phyloP scores from a whole-genome alignment of 2,329 filamentous ascomycete genomes.

The Penicillium sp. region DNA sequence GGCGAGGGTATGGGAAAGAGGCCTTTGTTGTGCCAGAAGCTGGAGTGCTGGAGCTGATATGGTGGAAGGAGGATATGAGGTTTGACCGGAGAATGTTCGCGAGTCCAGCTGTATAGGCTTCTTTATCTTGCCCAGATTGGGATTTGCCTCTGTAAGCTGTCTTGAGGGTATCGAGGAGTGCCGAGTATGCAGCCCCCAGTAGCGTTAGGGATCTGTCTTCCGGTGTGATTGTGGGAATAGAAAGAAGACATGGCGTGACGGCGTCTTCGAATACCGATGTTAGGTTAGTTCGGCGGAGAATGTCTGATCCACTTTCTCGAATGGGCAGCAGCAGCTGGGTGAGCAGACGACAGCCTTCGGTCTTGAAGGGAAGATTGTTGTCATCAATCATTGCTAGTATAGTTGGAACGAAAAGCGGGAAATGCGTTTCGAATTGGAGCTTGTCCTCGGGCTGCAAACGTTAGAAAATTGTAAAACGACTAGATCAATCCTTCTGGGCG shows the following conservation, averaged over 20 bases:
- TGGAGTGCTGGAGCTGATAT: slow-evolving; percentile 49
- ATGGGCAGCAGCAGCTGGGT: slow-evolving; percentile 38
- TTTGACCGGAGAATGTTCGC: slow-evolving; percentile 35
- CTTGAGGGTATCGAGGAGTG: slow-evolving; percentile 61
- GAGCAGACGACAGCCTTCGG: slow-evolving; percentile 42
- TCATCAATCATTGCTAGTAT: slow-evolving; percentile 49
- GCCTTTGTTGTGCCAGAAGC: slow-evolving; percentile 48
- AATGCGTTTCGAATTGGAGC: slow-evolving; percentile 42
- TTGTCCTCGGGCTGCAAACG: slow-evolving; percentile 28
- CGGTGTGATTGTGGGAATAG: slow-evolving; percentile 75
- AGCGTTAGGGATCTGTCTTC: slow-evolving; percentile 69
- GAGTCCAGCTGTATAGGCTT: slow-evolving; percentile 26
- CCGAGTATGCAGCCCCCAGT: slow-evolving; percentile 66
- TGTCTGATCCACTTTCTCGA: slow-evolving; percentile 37
- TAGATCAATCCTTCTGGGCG: not conserved
- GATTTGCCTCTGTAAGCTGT: slow-evolving; percentile 42
- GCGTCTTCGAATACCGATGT: slow-evolving; percentile 50
- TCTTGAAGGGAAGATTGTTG: slow-evolving; percentile 38
- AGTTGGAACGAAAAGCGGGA: slow-evolving; percentile 47
- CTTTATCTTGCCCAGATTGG: slow-evolving; percentile 24
- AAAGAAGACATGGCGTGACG: slow-evolving; percentile 66
- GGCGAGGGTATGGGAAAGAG: slow-evolving; percentile 47
- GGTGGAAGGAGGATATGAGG: slow-evolving; percentile 42
- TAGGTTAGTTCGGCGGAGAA: slow-evolving; percentile 46
- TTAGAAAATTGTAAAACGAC: slow-evolving; percentile 4